Evolutionary conservation across 2,329 filamentous ascomycete genomes (phyloP), one percentile per base, ranked within the genome.

Genomic region (Cercospora brassicicola): DNA sequence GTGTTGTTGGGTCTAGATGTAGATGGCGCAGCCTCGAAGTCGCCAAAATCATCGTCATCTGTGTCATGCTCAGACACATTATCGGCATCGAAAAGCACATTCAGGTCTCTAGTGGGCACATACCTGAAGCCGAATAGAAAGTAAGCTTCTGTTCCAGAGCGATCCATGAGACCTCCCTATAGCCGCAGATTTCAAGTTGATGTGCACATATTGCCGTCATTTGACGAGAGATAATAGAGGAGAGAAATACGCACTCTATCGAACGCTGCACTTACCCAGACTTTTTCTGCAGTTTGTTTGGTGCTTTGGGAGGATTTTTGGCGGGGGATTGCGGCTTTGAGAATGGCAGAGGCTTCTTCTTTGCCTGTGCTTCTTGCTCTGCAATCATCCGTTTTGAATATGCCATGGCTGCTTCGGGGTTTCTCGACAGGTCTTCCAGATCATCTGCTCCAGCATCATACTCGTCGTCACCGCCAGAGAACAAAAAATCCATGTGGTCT

Each of bases 401-500:
- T 2, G 74, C 77, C 75, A 78, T 76, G 1, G 77, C 77, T 26
- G 77, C 77, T 57, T 78, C 76, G 0, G 77, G 77, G 42, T 78
- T 76, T 15, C 71, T 77, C 2, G 76, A 72, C 4, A 78, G 67
- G 60, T 78, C 76, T 30, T 71, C 72, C 23, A 78, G 66, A 59
- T 78, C 76, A 59, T 78, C 76, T 5, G 68, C 69, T n/a, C 77
- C 77, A 26, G 76, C 77, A 66, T 78, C 73, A 61, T 78, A 78
- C 26, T 78, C 76, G 45, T 76, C 75, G 45, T 77, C 76, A 15
- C 73, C 74, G 4, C 70, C 74, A 18, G 71, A 72, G 60, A 78
- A 78, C 5, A 78, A 73, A 23, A 78, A 69, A 63, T 78, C 77
- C 76, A 78, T 78, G 60, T 74, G 73, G 6, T 70, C 73, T 4